Evolutionary conservation across 2,329 filamentous ascomycete species (phyloP).

Genomic region (Ophiostoma australiae): DNA sequence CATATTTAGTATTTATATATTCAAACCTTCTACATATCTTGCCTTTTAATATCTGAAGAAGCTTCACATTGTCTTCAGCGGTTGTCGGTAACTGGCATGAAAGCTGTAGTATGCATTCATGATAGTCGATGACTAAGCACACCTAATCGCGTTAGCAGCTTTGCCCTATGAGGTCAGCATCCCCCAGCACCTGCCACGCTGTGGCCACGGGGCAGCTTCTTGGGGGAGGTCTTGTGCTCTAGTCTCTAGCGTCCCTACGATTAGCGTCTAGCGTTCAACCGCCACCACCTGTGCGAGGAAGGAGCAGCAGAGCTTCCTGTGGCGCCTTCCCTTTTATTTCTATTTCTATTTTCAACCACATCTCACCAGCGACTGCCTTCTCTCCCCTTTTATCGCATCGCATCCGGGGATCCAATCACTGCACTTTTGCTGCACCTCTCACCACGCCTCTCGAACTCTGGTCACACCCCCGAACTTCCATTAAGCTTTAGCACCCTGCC

Average conservation of each 20-base stretch:
- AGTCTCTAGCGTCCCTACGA: neutral
- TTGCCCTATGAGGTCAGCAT: neutral
- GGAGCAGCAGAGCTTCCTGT: neutral
- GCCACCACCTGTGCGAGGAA: slow-evolving; percentile 4
- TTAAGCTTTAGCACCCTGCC: neutral
- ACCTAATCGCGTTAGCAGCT: neutral
- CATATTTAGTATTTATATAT: neutral
- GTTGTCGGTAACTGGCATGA: too few species aligned
- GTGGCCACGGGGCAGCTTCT: slow-evolving; percentile 13
- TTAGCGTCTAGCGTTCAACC: slow-evolving; percentile 1
- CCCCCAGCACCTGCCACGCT: slow-evolving; percentile 1
- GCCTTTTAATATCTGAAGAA: too few species aligned
- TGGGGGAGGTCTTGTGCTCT: slow-evolving; percentile 11
- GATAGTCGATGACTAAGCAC: neutral
- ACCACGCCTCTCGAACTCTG: neutral
- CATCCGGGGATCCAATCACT: neutral
- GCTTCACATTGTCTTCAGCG: too few species aligned
- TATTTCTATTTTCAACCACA: slow-evolving; percentile 12
- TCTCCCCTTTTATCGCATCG: slow-evolving; percentile 13
- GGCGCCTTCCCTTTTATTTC: neutral
- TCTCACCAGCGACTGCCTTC: neutral
- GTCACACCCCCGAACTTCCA: neutral
- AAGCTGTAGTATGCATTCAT: neutral
- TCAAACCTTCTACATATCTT: too few species aligned
- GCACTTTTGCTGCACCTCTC: neutral